These are phyloP conservation scores for Cyamopsis tetragonoloba DNA, from an alignment of 306 rosid species.

Conservation along the genomic window DNA sequence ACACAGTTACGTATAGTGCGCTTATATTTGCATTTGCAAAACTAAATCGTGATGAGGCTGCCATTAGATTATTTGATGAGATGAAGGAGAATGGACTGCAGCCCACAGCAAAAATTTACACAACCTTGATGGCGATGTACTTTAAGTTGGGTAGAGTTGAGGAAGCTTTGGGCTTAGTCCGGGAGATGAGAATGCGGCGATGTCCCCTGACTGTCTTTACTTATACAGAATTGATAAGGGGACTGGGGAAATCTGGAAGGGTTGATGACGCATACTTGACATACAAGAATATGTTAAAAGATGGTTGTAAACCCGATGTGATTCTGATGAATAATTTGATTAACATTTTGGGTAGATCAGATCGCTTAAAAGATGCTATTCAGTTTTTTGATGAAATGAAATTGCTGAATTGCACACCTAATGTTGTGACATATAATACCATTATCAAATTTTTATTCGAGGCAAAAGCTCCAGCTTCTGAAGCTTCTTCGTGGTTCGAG, in stretches of 20 bases:
- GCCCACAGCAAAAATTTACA: slow-evolving; percentile 76
- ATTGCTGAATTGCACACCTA: slow-evolving; percentile 55
- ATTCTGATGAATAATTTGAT: slow-evolving; percentile 79
- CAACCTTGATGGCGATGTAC: slow-evolving; percentile 58
- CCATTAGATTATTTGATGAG: slow-evolving; percentile 73
- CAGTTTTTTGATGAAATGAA: slow-evolving; percentile 65
- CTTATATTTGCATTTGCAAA: slow-evolving; percentile 69
- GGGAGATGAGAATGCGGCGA: slow-evolving; percentile 64
- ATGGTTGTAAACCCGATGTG: slow-evolving; percentile 74
- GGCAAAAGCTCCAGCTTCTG: slow-evolving; percentile 60
- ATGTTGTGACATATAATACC: slow-evolving; percentile 80
- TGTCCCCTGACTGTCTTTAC: slow-evolving; percentile 78
- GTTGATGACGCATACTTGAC: slow-evolving; percentile 60
- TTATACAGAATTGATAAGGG: slow-evolving; percentile 79
- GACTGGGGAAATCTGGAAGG: slow-evolving; percentile 82
- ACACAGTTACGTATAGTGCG: slow-evolving; percentile 75
- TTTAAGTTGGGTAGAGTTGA: slow-evolving; percentile 67
- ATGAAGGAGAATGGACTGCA: slow-evolving; percentile 87
- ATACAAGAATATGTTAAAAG: slow-evolving; percentile 58
- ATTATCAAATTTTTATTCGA: slow-evolving; percentile 72
- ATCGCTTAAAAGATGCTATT: slow-evolving; percentile 55
- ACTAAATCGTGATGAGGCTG: slow-evolving; percentile 62
- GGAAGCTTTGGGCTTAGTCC: slow-evolving; percentile 54
- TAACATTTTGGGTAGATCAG: slow-evolving; percentile 71
- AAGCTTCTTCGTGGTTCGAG: slow-evolving; percentile 70